phyloP scores from a whole-genome alignment of 2,329 filamentous ascomycete species.

The Stromatinia cepivora region DNA sequence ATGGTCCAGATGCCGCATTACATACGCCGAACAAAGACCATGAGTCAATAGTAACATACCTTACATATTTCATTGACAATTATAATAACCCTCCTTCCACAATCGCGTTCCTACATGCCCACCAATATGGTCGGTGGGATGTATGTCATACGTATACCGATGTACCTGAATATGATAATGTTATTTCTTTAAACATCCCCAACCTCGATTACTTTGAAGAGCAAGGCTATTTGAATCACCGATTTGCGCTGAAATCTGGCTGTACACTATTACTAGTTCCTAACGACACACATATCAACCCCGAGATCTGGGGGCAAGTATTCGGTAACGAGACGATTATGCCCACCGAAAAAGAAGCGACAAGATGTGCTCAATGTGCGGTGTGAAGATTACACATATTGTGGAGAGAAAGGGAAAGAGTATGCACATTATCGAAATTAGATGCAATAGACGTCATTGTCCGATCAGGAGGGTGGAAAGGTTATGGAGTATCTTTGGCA shows the following conservation, averaged over 20 bases:
- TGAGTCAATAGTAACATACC: conserved; percentile 36
- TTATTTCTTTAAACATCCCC: conserved; percentile 38
- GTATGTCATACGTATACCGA: conserved; percentile 32
- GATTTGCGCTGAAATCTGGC: conserved; percentile 59
- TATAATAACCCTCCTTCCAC: conserved; percentile 52
- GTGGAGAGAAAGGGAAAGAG: conserved; percentile 49
- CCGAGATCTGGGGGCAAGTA: conserved; percentile 42
- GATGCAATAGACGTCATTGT: conserved; percentile 55
- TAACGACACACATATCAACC: conserved; percentile 47
- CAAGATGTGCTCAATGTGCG: conserved; percentile 66
- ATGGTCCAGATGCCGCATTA: conserved; percentile 40
- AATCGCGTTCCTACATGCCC: conserved; percentile 45
- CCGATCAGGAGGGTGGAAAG: conserved; percentile 57
- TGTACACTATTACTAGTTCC: conserved; percentile 44
- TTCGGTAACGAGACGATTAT: conserved; percentile 36
- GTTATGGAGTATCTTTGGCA: conserved; percentile 68
- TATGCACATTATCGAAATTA: conserved; percentile 60
- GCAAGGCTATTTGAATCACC: conserved; percentile 60
- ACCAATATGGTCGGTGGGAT: conserved; percentile 46
- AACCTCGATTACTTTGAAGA: conserved; percentile 44
- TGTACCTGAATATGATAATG: conserved; percentile 31
- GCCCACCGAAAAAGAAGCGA: conserved; percentile 50
- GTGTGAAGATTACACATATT: conserved; percentile 55
- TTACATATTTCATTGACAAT: conserved; percentile 62
- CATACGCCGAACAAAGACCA: conserved; percentile 51